These are phyloP conservation scores for Cotoneaster glaucophyllus DNA, from an alignment of 306 rosid species.

Conservation along the genomic window DNA sequence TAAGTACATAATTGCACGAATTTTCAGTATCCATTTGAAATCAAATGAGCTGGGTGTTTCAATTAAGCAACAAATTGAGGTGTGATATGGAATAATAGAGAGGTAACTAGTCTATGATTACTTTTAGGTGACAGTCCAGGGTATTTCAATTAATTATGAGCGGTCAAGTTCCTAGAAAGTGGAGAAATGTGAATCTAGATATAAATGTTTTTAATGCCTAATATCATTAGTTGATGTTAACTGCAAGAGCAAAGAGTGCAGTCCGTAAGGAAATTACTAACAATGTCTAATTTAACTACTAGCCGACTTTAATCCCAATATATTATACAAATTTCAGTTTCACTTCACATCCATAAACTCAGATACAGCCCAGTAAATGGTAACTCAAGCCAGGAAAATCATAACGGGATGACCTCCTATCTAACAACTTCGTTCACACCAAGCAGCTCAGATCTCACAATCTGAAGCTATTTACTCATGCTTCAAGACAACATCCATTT, in stretches of 20 bases:
- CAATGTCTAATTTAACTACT: not conserved
- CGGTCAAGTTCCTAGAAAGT: not conserved
- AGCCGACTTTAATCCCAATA: not conserved
- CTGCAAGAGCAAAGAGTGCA: not conserved
- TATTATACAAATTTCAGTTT: not conserved
- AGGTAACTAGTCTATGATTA: not conserved
- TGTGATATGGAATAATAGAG: not conserved
- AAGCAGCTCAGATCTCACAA: not conserved
- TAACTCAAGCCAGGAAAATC: not conserved
- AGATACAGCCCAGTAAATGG: not conserved
- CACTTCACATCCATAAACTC: not conserved
- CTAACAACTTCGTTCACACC: not conserved
- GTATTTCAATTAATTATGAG: not conserved
- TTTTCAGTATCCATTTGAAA: not conserved
- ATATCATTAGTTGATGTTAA: not conserved
- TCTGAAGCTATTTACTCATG: not conserved
- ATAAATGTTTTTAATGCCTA: not conserved
- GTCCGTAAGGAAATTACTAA: not conserved
- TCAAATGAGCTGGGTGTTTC: not conserved
- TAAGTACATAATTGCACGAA: not conserved
- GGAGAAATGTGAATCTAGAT: not conserved
- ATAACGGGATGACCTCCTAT: not conserved
- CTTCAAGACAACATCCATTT: not conserved
- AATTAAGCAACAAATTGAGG: not conserved
- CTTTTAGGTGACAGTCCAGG: not conserved